These are phyloP conservation scores for Melanogaster broomeanus DNA, from an alignment of 768 basidiomycete genomes.

Conservation along the genomic window DNA sequence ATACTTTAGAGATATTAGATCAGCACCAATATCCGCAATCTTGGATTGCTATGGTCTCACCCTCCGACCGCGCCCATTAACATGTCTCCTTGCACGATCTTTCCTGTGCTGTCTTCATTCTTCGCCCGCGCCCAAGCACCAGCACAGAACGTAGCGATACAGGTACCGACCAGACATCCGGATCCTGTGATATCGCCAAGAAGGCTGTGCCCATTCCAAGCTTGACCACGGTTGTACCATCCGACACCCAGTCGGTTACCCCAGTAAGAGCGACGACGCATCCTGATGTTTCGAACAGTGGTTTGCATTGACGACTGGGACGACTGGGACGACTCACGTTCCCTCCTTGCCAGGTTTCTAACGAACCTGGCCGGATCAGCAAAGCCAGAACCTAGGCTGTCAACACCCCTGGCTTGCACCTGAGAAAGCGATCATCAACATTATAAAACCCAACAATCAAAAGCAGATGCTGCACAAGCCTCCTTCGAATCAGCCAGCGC, in stretches of 20 bases:
- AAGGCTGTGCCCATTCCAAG: conserved; percentile 72
- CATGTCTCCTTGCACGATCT: conserved; percentile 75
- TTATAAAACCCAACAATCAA: neutral
- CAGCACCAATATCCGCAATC: neutral
- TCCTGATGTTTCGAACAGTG: conserved; percentile 42
- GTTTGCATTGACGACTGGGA: neutral
- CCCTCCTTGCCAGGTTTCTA: conserved; percentile 63
- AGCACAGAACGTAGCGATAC: conserved; percentile 80
- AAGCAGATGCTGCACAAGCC: conserved; percentile 38
- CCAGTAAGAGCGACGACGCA: conserved; percentile 85
- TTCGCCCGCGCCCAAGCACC: conserved; percentile 49
- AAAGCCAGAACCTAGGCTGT: conserved; percentile 79
- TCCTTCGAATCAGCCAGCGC: conserved; percentile 75
- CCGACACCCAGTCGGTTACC: conserved; percentile 77
- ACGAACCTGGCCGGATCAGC: conserved; percentile 73
- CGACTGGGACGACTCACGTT: conserved; percentile 52
- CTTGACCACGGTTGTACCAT: conserved; percentile 69
- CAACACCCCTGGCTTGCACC: conserved; percentile 83
- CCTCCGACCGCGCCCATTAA: conserved; percentile 75
- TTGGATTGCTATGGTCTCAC: conserved; percentile 40
- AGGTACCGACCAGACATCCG: conserved; percentile 81
- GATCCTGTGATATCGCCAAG: conserved; percentile 87
- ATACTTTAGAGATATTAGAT: conserved; percentile 37
- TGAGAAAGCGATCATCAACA: conserved; percentile 21
- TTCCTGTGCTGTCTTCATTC: conserved; percentile 33